phyloP scores from a whole-genome alignment of 2,329 filamentous ascomycete genomes.

The Beauveria scarabaeidicola region DNA sequence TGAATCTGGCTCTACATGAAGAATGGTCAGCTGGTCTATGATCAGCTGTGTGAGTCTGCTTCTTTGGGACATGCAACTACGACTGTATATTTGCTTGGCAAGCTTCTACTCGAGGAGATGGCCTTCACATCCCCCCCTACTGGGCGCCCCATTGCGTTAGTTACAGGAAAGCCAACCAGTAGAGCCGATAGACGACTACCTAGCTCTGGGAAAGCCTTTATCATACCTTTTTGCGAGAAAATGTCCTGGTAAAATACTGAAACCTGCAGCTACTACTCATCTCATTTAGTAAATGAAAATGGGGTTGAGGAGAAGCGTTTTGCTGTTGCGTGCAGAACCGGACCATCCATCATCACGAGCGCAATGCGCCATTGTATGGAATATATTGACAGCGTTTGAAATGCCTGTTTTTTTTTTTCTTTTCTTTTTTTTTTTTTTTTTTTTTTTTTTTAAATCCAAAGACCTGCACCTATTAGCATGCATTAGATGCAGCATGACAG shows the following conservation, averaged over 20 bases:
- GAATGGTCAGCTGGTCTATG: neutral
- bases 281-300: too few relatives aligned
- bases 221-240: too few relatives aligned
- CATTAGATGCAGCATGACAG: constrained; percentile 1
- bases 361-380: too few relatives aligned
- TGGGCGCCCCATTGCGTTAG: neutral
- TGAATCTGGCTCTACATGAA: neutral
- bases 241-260: too few relatives aligned
- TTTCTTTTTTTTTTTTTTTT: too few relatives aligned
- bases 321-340: too few relatives aligned
- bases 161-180: neutral
- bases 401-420: too few relatives aligned
- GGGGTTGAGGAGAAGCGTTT: too few relatives aligned
- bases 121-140: neutral
- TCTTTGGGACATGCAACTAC: neutral
- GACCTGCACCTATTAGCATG: neutral
- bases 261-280: neutral
- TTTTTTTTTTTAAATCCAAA: too few relatives aligned
- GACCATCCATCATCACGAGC: too few relatives aligned
- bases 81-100: neutral
- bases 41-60: neutral
- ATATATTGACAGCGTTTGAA: neutral
- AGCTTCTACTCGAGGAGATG: neutral
- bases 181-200: neutral
- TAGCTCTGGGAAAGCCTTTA: neutral